phyloP scores from a whole-genome alignment of 2,329 filamentous ascomycete genomes.

The Mariannaea elegans region DNA sequence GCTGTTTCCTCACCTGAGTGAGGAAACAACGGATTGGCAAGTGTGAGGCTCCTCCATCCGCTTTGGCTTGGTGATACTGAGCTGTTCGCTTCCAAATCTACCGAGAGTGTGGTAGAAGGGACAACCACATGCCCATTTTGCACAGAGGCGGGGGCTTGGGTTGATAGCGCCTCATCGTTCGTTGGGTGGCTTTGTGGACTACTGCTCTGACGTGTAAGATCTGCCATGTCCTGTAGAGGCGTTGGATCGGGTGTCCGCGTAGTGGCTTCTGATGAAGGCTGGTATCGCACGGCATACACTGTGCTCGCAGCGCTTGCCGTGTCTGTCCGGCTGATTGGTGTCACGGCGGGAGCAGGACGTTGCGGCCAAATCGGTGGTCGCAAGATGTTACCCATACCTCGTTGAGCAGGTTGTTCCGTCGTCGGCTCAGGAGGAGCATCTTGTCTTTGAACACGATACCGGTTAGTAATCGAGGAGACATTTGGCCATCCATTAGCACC shows the following conservation, averaged over 20 bases:
- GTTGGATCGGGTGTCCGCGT: constrained; percentile 55
- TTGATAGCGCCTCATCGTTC: constrained; percentile 38
- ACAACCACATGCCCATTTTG: constrained; percentile 34
- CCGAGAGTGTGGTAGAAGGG: constrained; percentile 22
- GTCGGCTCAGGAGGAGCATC: constrained; percentile 27
- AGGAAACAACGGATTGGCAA: constrained; percentile 25
- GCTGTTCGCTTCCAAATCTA: constrained; percentile 43
- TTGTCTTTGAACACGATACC: constrained; percentile 37
- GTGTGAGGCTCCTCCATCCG: constrained; percentile 40
- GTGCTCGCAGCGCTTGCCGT: constrained; percentile 72
- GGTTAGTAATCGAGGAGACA: constrained; percentile 39
- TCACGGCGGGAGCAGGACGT: constrained; percentile 62
- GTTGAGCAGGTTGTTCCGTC: constrained; percentile 38
- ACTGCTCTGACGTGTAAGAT: constrained; percentile 49
- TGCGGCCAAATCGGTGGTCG: constrained; percentile 64
- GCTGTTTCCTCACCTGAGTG: constrained; percentile 24
- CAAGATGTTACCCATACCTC: constrained; percentile 48
- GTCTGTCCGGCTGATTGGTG: constrained; percentile 68
- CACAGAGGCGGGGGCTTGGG: constrained; percentile 27
- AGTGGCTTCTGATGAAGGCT: constrained; percentile 62
- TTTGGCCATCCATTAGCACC: constrained; percentile 40
- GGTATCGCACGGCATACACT: constrained; percentile 70
- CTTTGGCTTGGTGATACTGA: constrained; percentile 33
- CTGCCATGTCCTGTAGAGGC: constrained; percentile 40
- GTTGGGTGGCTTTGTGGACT: constrained; percentile 36